Base-by-base conservation (phyloP, 805 yeast species). In the Yarrowia sp. region DNA sequence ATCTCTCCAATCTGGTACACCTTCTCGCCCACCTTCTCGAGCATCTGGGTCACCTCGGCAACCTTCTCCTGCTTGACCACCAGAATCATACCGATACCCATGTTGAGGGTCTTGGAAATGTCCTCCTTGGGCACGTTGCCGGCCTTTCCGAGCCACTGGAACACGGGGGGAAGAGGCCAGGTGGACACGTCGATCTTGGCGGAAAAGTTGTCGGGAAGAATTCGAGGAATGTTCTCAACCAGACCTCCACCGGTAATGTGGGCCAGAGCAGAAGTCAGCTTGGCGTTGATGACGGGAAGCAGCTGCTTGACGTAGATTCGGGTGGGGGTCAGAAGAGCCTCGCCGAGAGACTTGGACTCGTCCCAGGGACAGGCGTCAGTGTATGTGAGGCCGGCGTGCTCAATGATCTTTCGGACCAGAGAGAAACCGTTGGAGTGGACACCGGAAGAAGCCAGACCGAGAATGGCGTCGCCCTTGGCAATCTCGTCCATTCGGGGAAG, bases 191-290 rank as follows among this genome's bases (percentile, higher is more conserved):
- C 97, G 59, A 95, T 84, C 69, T 80, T 80, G 14, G 98, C 99
- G 71, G 87, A 86, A 67, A 95, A 79, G 70, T 85, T 77, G 66
- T 83, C 78, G 66, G 99, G 99, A 67, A 95, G 81, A 19, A 96
- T 95, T 75, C 99, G 85, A 64, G 99, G 99, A 66, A 93, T 86
- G 77, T 95, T 95, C 77, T 95, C 99, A 30, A 95, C 87, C 63
- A 95, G 81, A 62, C 99, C 99, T 76, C 99, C 99, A 67, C 99
- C 99, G 24, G 99, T 95, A 72, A 95, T 95, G 73, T 95, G 96
- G 2, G 99, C 97, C 73, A 95, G 82, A 66, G 98, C 99, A 65
- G 92, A 80, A 54, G 93, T 74, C 65, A 89, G 78, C 35, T 82
- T 86, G 71, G 88, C 80, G 71, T 82, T 83, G 68, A 92, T 82